A percentile compares a stretch with the other conserved stretches of the same genome.
These are phyloP conservation scores for Picochlorum sp. DNA, from an alignment of 139 green algal species.

Conservation along the genomic window DNA sequence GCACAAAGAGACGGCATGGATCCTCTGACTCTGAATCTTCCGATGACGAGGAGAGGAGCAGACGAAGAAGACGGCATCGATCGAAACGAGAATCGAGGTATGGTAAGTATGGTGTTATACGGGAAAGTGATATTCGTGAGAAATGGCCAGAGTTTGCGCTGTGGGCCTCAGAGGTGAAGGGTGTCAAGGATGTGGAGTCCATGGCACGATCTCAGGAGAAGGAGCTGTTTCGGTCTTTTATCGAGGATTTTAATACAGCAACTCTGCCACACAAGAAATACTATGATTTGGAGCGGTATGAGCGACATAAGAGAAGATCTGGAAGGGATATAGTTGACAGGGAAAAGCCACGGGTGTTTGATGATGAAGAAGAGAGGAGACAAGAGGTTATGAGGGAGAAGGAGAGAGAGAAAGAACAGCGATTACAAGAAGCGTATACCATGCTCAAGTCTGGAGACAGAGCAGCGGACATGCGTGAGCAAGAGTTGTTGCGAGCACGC, in stretches of 20 bases:
- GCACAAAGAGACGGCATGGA: background rate
- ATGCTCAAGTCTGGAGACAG: slow-evolving; percentile 54
- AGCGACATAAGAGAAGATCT: slow-evolving; percentile 22
- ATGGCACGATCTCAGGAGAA: slow-evolving; percentile 63
- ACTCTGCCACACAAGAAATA: slow-evolving; percentile 59
- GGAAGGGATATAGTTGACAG: background rate
- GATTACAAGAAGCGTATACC: slow-evolving; percentile 55
- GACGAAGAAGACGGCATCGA: background rate
- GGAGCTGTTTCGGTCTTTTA: slow-evolving; percentile 56
- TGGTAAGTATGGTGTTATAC: slow-evolving; percentile 71
- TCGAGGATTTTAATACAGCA: slow-evolving; percentile 50
- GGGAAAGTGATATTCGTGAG: slow-evolving; percentile 48
- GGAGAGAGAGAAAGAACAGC: slow-evolving; percentile 34
- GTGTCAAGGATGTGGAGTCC: slow-evolving; percentile 54
- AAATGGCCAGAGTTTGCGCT: slow-evolving; percentile 75
- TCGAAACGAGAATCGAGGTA: slow-evolving; percentile 30
- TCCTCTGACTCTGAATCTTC: background rate
- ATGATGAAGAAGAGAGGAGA: slow-evolving; percentile 63
- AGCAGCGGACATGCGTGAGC: slow-evolving; percentile 32
- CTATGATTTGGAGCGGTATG: slow-evolving; percentile 55
- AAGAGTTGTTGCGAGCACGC: slow-evolving; percentile 61
- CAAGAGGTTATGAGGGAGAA: slow-evolving; percentile 43
- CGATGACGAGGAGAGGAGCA: slow-evolving; percentile 1
- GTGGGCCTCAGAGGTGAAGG: slow-evolving; percentile 69
- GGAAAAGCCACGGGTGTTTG: slow-evolving; percentile 15